Conservation (phyloP, 2,329 filamentous ascomycete genomes). For the Microthyrium microscopicum region DNA sequence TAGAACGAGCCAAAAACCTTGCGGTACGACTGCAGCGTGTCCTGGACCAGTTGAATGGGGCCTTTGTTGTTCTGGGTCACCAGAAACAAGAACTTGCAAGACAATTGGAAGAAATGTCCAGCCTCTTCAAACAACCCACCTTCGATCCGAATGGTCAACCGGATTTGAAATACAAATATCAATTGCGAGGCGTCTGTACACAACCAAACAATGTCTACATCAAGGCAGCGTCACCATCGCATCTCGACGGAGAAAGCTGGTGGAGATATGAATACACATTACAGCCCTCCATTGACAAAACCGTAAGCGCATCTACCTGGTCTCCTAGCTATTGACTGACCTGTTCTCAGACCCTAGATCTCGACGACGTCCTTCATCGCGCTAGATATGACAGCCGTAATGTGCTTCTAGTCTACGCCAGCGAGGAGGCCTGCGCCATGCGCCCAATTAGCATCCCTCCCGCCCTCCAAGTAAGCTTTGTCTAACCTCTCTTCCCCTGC, state of each 20-base stretch:
- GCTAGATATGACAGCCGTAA: constrained; percentile 34
- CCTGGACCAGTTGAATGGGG: not conserved
- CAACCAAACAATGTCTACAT: not conserved
- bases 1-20: not conserved
- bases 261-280: constrained; percentile 20
- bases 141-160: not conserved
- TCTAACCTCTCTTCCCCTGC: not conserved
- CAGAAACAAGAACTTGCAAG: not conserved
- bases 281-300: constrained; percentile 9
- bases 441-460: not conserved
- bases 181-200: not conserved
- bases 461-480: not conserved
- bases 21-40: not conserved
- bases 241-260: constrained; percentile 12
- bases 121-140: not conserved
- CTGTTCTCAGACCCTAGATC: too few relatives aligned
- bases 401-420: constrained; percentile 43
- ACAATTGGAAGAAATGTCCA: not conserved
- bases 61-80: not conserved
- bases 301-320: not conserved
- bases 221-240: too few relatives aligned
- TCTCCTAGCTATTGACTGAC: constrained; percentile 20
- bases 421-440: constrained; percentile 19
- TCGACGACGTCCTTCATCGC: constrained; percentile 37
- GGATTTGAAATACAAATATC: not conserved